Conservation (phyloP, 2,329 filamentous ascomycete species). For the Elsinoe fawcettii region DNA sequence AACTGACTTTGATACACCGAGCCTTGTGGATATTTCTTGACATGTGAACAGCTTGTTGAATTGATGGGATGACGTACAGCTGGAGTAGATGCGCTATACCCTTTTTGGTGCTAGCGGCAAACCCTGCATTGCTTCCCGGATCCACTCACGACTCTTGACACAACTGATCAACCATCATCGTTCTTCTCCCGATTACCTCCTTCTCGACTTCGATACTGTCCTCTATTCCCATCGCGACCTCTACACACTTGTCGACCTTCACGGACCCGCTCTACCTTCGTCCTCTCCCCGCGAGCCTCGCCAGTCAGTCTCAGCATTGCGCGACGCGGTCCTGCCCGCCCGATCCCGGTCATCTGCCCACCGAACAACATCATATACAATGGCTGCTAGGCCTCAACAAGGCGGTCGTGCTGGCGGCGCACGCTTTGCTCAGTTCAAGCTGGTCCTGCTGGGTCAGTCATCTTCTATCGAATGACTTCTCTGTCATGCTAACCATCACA, state of each 20-base stretch:
- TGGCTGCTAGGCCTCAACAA: conserved; percentile 81
- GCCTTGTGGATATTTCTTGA: not conserved
- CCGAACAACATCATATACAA: conserved; percentile 36
- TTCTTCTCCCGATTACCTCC: not conserved
- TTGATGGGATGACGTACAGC: conserved; percentile 10
- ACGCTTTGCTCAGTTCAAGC: conserved; percentile 97
- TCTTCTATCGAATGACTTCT: not conserved
- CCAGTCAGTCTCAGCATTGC: not conserved
- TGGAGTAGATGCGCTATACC: not conserved
- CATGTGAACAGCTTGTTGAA: conserved; percentile 11
- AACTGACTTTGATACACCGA: not conserved
- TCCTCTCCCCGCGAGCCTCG: not conserved
- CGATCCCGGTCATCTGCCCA: conserved; percentile 7
- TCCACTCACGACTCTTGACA: not conserved
- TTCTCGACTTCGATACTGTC: not conserved
- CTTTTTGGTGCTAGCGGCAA: not conserved
- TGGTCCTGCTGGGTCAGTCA: conserved; percentile 88
- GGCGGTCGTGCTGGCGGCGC: conserved; percentile 54
- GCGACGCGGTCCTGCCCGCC: not conserved
- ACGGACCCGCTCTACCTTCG: no score
- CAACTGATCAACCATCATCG: not conserved
- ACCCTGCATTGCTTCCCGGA: conserved; percentile 1
- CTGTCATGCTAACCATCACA: conserved; percentile 33
- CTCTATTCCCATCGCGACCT: not conserved
- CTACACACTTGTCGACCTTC: not conserved